Conservation (phyloP, 805 yeast species). For the Candida krabiensis region DNA sequence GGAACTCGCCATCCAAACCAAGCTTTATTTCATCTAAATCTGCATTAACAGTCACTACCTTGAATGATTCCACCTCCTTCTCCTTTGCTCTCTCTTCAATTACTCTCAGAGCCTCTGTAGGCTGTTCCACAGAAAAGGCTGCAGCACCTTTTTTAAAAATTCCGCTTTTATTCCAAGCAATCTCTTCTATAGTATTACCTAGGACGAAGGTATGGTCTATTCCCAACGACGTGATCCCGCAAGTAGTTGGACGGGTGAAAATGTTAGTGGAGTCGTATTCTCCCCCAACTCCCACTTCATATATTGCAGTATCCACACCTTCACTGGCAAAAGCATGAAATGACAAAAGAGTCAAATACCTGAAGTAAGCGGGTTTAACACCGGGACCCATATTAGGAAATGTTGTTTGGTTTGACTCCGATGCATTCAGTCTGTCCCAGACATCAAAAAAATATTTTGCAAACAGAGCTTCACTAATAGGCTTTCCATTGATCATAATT, state of each 20-base stretch:
- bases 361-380: conserved; percentile 88
- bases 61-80: conserved; percentile 46
- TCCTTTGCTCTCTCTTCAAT: conserved; percentile 70
- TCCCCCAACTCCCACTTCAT: conserved; percentile 99
- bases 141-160: conserved; percentile 71
- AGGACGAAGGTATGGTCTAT: conserved; percentile 87
- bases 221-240: conserved; percentile 86
- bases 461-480: conserved; percentile 77
- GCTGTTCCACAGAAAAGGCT: conserved; percentile 65
- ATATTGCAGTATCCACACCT: conserved; percentile 89
- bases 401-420: conserved; percentile 49
- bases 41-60: conserved; percentile 49
- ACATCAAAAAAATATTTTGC: conserved; percentile 91
- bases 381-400: conserved; percentile 77
- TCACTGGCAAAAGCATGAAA: conserved; percentile 89
- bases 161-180: conserved; percentile 97
- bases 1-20: conserved; percentile 86
- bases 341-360: conserved; percentile 83
- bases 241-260: conserved; percentile 72
- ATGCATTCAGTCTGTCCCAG: conserved; percentile 70
- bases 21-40: conserved; percentile 44
- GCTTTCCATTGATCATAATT: conserved; percentile 81
- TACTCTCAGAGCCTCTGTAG: conserved; percentile 52
- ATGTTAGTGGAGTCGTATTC: conserved; percentile 96
- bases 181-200: conserved; percentile 83